These are phyloP conservation scores for Scleroderma citrinum DNA, from an alignment of 768 basidiomycete genomes.

Conservation along the genomic window DNA sequence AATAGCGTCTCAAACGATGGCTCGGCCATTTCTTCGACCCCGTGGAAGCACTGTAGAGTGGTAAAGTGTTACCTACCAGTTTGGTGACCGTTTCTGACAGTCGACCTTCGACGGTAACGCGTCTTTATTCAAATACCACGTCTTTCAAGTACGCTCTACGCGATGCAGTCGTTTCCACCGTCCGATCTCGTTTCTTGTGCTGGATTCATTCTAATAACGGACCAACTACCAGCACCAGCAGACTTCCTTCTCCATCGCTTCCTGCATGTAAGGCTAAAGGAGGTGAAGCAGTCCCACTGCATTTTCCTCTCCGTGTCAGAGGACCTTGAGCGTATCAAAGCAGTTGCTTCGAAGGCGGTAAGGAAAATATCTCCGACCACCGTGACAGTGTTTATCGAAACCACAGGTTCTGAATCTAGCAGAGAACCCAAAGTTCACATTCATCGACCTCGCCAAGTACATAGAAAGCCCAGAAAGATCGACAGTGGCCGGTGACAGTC, in stretches of 20 bases:
- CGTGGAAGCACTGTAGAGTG: neutral
- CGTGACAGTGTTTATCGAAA: slow-evolving; percentile 4
- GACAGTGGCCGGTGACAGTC: slow-evolving; percentile 9
- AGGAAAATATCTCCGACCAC: slow-evolving; percentile 18
- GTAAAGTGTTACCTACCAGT: too few species aligned
- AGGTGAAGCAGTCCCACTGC: slow-evolving; percentile 27
- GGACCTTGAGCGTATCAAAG: slow-evolving; percentile 53
- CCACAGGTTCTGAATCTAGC: slow-evolving; percentile 31
- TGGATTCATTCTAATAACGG: slow-evolving; percentile 58
- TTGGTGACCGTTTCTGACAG: too few species aligned
- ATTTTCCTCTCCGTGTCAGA: slow-evolving; percentile 57
- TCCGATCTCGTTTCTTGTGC: slow-evolving; percentile 44
- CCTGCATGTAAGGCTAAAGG: slow-evolving; percentile 49
- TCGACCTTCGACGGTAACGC: too few species aligned
- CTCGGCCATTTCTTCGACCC: slow-evolving; percentile 15
- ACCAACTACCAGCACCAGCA: slow-evolving; percentile 63
- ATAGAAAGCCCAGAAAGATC: slow-evolving; percentile 17
- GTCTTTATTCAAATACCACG: too few species aligned
- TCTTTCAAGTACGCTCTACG: too few species aligned
- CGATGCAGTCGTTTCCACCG: slow-evolving; percentile 45
- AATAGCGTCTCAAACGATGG: slow-evolving; percentile 61
- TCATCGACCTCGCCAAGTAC: slow-evolving; percentile 47
- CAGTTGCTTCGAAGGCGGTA: slow-evolving; percentile 59
- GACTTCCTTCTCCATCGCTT: slow-evolving; percentile 64
- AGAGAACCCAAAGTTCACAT: slow-evolving; percentile 38